Conservation (phyloP, 257 asterid genomes). For the Penstemon newberryi region DNA sequence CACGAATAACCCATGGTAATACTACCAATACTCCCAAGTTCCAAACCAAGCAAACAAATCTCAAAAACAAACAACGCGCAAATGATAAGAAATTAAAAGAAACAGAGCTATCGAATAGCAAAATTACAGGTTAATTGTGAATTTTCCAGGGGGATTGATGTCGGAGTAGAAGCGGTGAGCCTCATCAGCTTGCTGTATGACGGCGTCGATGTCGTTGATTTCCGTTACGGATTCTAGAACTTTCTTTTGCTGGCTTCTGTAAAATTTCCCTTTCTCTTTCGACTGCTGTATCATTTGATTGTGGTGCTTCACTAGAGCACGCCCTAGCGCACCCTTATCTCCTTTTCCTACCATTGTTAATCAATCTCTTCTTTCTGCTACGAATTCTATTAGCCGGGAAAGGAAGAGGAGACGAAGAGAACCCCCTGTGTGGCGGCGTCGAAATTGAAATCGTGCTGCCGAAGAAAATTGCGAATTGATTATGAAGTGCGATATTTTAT, state of each 20-base stretch:
- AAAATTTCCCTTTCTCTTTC: slow-evolving; percentile 69
- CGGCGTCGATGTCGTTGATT: slow-evolving; percentile 83
- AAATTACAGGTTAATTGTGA: slow-evolving; percentile 61
- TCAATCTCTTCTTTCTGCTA: neutral
- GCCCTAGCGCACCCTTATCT: slow-evolving; percentile 71
- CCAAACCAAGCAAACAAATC: too few species aligned
- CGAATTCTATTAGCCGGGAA: too few species aligned
- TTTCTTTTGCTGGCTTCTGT: slow-evolving; percentile 71
- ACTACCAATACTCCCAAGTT: too few species aligned
- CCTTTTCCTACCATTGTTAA: slow-evolving; percentile 66
- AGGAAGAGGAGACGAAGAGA: neutral
- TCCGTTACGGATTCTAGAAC: slow-evolving; percentile 94
- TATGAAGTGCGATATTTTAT: too few species aligned
- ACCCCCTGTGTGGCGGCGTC: neutral
- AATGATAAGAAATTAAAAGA: neutral
- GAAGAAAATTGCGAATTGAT: too few species aligned
- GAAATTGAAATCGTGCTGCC: too few species aligned
- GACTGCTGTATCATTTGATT: slow-evolving; percentile 75
- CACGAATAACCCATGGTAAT: too few species aligned
- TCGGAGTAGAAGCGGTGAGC: slow-evolving; percentile 70
- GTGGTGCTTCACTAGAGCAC: slow-evolving; percentile 94
- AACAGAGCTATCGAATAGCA: neutral
- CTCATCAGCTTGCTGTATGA: slow-evolving; percentile 84
- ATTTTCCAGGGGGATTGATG: slow-evolving; percentile 52
- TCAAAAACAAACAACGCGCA: neutral